A percentile compares a stretch with the other conserved stretches of the same genome.
Conservation (phyloP, 2,329 filamentous ascomycete species). For the Verticillium alfalfae region DNA sequence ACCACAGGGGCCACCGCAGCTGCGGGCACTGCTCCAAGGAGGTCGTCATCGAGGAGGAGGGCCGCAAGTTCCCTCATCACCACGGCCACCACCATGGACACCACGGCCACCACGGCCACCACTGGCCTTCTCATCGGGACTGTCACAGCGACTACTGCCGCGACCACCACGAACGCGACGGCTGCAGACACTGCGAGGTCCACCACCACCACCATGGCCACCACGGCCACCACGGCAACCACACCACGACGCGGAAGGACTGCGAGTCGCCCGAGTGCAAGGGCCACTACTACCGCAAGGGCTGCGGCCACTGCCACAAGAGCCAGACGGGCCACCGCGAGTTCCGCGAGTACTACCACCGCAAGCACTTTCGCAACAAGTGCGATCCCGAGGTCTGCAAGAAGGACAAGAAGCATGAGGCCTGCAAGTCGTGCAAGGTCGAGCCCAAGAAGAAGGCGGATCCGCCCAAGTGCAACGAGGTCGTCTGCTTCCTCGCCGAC, state of each 20-base stretch:
- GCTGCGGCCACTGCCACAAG: conserved; percentile 3
- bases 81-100: not conserved
- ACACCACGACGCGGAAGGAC: not conserved
- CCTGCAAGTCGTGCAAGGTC: too few species aligned
- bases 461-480: not conserved
- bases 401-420: not conserved
- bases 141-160: not conserved
- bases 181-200: conserved; percentile 1
- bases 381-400: not conserved
- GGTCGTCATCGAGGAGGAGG: not conserved
- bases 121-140: not conserved
- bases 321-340: not conserved
- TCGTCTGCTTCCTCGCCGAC: not conserved
- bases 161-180: conserved; percentile 1
- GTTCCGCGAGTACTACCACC: conserved; percentile 3
- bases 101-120: conserved; percentile 18
- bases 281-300: not conserved
- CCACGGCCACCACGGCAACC: conserved; percentile 3
- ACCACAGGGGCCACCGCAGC: not conserved
- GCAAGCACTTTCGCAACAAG: conserved; percentile 4
- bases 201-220: not conserved
- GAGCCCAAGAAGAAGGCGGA: not conserved
- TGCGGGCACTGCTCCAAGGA: not conserved
- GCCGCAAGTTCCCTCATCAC: not conserved
- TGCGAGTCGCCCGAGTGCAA: conserved; percentile 2